Conservation (phyloP, 2,329 filamentous ascomycete species). For the Colletotrichum sp. region DNA sequence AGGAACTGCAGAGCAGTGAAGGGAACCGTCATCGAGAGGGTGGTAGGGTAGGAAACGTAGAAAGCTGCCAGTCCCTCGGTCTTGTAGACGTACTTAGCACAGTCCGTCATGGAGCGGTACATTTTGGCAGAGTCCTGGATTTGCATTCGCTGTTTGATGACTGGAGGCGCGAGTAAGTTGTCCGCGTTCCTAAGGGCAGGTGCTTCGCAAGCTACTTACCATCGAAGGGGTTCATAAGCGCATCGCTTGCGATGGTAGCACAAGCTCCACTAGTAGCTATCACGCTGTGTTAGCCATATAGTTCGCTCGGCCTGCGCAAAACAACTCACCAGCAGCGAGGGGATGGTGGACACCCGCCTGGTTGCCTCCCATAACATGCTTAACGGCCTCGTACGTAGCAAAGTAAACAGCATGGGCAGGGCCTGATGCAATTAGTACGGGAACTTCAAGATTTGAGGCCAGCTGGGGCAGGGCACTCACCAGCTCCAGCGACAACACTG, state of each 20-base stretch:
- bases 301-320: not conserved
- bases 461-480: conserved; percentile 53
- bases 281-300: conserved; percentile 55
- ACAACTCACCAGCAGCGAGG: conserved; percentile 79
- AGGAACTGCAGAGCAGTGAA: conserved; percentile 98
- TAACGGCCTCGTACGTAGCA: conserved; percentile 96
- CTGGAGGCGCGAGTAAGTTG: conserved; percentile 48
- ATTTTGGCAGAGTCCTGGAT: conserved; percentile 88
- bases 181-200: not conserved
- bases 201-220: conserved; percentile 55
- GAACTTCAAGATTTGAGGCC: not conserved
- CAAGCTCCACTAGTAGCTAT: conserved; percentile 79
- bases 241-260: conserved; percentile 96
- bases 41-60: conserved; percentile 98
- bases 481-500: conserved; percentile 93
- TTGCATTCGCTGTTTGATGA: conserved; percentile 99
- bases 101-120: conserved; percentile 87
- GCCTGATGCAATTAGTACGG: conserved; percentile 57
- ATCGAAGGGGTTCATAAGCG: conserved; percentile 99
- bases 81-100: conserved; percentile 85
- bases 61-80: conserved; percentile 90
- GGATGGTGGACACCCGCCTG: conserved; percentile 87
- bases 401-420: conserved; percentile 98
- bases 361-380: conserved; percentile 95
- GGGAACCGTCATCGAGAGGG: conserved; percentile 96